A percentile compares a stretch with the other conserved stretches of the same genome.
Evolutionary conservation across 2,329 filamentous ascomycete species (phyloP).

Genomic region (Monosporascus sp.): DNA sequence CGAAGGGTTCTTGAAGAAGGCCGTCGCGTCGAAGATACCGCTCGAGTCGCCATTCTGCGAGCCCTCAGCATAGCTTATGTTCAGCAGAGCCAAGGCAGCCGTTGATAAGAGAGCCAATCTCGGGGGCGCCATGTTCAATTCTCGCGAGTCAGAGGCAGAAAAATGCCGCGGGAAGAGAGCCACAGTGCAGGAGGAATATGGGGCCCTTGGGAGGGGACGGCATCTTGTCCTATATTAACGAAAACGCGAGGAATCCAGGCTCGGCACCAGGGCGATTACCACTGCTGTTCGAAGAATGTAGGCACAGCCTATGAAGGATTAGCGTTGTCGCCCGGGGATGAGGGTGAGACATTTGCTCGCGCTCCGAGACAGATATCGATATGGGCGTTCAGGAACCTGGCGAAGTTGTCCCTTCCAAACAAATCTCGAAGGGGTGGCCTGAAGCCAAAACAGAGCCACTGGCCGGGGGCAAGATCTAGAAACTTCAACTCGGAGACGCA

Average conservation of each 20-base stretch:
- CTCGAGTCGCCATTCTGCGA: background rate
- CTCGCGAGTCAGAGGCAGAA: background rate
- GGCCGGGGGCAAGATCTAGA: background rate
- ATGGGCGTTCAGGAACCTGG: background rate
- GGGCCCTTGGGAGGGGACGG: background rate
- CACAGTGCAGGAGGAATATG: background rate
- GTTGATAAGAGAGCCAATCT: background rate
- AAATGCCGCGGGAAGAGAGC: background rate
- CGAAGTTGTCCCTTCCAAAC: background rate
- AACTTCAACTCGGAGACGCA: background rate
- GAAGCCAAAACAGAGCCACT: background rate
- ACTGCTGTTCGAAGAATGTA: slow-evolving; percentile 15
- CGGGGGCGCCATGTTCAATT: background rate
- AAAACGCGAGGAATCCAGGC: slow-evolving; percentile 11
- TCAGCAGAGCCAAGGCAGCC: background rate
- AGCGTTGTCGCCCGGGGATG: background rate
- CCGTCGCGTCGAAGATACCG: slow-evolving; percentile 5
- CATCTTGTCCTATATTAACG: slow-evolving; percentile 2
- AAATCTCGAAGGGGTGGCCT: background rate
- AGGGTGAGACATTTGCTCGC: slow-evolving; percentile 2
- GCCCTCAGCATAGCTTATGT: background rate
- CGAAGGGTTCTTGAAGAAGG: slow-evolving; percentile 7
- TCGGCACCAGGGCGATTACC: slow-evolving; percentile 9
- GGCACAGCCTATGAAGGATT: slow-evolving; percentile 6
- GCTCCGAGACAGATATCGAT: slow-evolving; percentile 3